A percentile compares a stretch with the other conserved stretches of the same genome.
These are phyloP conservation scores for Microbotryum violaceum DNA, from an alignment of 1,284 basidiomycete genomes.

Conservation along the genomic window DNA sequence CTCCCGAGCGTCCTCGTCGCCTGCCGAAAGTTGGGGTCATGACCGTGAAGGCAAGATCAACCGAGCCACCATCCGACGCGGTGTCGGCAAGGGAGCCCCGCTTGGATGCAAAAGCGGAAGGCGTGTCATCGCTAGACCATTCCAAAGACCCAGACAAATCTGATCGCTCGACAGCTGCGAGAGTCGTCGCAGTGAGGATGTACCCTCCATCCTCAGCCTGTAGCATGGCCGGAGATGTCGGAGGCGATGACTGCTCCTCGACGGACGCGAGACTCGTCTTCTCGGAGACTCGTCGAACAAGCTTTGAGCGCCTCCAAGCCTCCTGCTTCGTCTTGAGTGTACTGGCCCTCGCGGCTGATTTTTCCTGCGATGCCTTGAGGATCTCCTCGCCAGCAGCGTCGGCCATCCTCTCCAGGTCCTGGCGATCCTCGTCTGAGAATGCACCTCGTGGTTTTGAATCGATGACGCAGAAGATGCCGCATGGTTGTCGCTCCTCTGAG, in stretches of 20 bases:
- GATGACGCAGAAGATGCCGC: constrained; percentile 27
- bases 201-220: neutral
- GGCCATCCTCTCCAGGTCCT: constrained; percentile 17
- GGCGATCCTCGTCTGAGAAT: constrained; percentile 18
- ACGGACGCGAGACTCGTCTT: constrained; percentile 19
- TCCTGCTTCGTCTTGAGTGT: constrained; percentile 11
- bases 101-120: neutral
- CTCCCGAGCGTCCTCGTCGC: constrained; percentile 3
- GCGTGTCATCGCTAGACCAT: neutral
- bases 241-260: constrained; percentile 20
- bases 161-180: neutral
- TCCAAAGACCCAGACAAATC: neutral
- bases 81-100: neutral
- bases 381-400: constrained; percentile 23
- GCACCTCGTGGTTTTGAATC: constrained; percentile 12
- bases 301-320: constrained; percentile 12
- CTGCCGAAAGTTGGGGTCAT: constrained; percentile 10
- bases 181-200: too few species aligned
- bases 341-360: too few species aligned
- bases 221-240: constrained; percentile 11
- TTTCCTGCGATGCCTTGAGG: constrained; percentile 4
- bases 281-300: constrained; percentile 3
- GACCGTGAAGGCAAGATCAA: constrained; percentile 1
- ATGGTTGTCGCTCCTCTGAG: constrained; percentile 12
- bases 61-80: neutral